phyloP scores from a whole-genome alignment of 2,329 filamentous ascomycete species.

The Penicillium sclerotiorum region DNA sequence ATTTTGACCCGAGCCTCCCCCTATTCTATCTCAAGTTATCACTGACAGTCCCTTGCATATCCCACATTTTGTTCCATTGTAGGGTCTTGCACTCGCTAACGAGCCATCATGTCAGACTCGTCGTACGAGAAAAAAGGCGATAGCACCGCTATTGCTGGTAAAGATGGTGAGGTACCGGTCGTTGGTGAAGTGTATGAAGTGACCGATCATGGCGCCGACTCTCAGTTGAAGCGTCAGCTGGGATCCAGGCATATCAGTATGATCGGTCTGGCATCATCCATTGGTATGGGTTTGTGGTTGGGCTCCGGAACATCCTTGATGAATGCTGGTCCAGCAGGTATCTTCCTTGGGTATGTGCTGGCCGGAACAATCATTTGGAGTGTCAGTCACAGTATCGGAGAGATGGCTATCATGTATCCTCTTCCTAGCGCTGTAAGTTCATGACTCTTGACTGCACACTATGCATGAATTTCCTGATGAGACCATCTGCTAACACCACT shows the following conservation, averaged over 20 bases:
- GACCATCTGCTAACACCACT: neutral
- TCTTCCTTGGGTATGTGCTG: conserved; percentile 8
- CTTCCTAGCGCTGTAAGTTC: conserved; percentile 40
- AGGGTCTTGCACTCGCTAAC: neutral
- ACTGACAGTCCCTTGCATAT: too few species aligned
- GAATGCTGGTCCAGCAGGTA: conserved; percentile 8
- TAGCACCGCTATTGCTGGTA: neutral
- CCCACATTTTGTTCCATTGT: too few species aligned
- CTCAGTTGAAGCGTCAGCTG: conserved; percentile 1
- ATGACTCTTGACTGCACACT: neutral
- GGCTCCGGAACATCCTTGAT: conserved; percentile 5
- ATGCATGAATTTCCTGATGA: neutral
- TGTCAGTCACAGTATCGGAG: conserved; percentile 9
- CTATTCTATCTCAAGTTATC: too few species aligned
- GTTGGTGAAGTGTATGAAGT: neutral
- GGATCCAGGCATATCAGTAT: conserved; percentile 9
- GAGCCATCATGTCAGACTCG: neutral
- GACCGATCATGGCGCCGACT: conserved; percentile 7
- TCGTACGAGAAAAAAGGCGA: neutral
- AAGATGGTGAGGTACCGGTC: neutral
- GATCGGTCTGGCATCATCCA: conserved; percentile 7
- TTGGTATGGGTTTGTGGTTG: conserved; percentile 10
- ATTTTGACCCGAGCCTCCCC: too few species aligned
- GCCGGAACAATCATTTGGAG: conserved; percentile 7
- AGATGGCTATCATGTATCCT: conserved; percentile 41